phyloP scores from a whole-genome alignment of 805 yeast species.

The Candida coleopterorum region DNA sequence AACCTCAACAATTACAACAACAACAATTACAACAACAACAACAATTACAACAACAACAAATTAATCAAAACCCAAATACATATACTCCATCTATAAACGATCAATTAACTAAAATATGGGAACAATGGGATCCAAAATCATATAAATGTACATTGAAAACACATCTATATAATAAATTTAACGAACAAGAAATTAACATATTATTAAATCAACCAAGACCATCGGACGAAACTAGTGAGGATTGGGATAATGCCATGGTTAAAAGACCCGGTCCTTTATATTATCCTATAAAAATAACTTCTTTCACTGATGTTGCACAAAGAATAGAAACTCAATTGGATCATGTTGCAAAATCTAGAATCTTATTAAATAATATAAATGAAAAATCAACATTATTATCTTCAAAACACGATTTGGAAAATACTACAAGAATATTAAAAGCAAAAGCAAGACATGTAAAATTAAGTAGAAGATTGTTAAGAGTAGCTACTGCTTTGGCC shows the following conservation, averaged over 20 bases:
- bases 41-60: slow-evolving; percentile 7
- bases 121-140: slow-evolving; percentile 91
- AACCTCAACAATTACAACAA: too few relatives aligned
- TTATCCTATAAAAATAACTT: slow-evolving; percentile 78
- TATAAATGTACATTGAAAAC: slow-evolving; percentile 72
- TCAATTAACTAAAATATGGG: slow-evolving; percentile 74
- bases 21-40: slow-evolving; percentile 25
- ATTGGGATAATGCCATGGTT: slow-evolving; percentile 87
- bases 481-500: slow-evolving; percentile 80
- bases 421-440: slow-evolving; percentile 71
- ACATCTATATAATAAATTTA: slow-evolving; percentile 81
- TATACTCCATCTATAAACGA: slow-evolving; percentile 80
- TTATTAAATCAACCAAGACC: slow-evolving; percentile 73
- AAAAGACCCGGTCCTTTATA: slow-evolving; percentile 65
- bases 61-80: slow-evolving; percentile 14
- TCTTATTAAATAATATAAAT: slow-evolving; percentile 74
- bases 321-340: slow-evolving; percentile 76
- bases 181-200: slow-evolving; percentile 49
- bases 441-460: slow-evolving; percentile 72
- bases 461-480: slow-evolving; percentile 68
- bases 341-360: slow-evolving; percentile 80
- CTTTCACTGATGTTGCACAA: slow-evolving; percentile 78
- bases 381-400: slow-evolving; percentile 65
- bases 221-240: slow-evolving; percentile 68
- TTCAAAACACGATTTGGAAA: slow-evolving; percentile 85